Evolutionary conservation across 2,329 filamentous ascomycete species (phyloP).

Genomic region (Myriosclerotinia duriaeana): DNA sequence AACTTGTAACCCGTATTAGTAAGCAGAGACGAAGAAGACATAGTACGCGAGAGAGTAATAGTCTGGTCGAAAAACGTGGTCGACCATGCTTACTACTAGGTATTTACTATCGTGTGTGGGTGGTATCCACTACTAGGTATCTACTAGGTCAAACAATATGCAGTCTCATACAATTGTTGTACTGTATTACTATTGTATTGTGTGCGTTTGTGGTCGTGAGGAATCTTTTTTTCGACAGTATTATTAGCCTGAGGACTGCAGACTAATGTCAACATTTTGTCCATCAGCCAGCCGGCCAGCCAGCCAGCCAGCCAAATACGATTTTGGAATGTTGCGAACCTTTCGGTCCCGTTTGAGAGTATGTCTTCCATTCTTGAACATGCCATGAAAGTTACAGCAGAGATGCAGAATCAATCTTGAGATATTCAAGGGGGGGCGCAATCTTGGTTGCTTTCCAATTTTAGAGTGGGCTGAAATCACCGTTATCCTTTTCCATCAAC

Average conservation of each 20-base stretch:
- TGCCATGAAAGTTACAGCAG: constrained; percentile 3
- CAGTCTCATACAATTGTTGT: not conserved
- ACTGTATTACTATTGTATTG: not conserved
- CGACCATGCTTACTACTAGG: not conserved
- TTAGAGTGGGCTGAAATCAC: constrained; percentile 28
- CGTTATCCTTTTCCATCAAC: constrained; percentile 22
- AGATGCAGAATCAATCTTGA: not conserved
- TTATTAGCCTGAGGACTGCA: constrained; percentile 10
- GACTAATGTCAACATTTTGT: not conserved
- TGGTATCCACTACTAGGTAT: not conserved
- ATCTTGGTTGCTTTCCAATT: constrained; percentile 27
- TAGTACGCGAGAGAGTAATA: not conserved
- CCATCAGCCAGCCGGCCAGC: not conserved
- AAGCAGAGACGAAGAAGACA: not conserved
- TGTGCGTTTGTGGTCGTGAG: not conserved
- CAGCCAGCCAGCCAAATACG: not conserved
- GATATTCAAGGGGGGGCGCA: constrained; percentile 29
- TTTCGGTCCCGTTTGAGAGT: not conserved
- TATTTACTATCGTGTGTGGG: not conserved
- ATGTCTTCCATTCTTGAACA: not conserved
- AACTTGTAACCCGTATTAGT: not conserved
- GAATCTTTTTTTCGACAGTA: not conserved
- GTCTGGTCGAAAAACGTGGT: not conserved
- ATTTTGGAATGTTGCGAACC: not conserved
- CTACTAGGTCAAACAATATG: not conserved